These are phyloP conservation scores for Cornus controversa DNA, from an alignment of 148 eudicot species.

Conservation along the genomic window DNA sequence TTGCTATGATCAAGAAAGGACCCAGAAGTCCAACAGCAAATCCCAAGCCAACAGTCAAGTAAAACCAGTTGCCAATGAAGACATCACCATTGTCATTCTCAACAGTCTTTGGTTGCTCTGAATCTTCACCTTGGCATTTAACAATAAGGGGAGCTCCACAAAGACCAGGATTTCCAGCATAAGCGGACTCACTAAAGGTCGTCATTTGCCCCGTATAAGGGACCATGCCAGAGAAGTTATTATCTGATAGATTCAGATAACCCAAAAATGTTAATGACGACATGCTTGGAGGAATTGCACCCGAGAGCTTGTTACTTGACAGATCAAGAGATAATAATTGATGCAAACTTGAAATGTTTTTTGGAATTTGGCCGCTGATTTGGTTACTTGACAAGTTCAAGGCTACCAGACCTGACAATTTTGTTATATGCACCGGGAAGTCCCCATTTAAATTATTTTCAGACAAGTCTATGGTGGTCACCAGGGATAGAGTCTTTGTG, in stretches of 20 bases:
- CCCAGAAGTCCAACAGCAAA: slow-evolving; percentile 30
- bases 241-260: slow-evolving; percentile 43
- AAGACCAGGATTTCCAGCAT: slow-evolving; percentile 39
- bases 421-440: slow-evolving; percentile 35
- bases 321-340: slow-evolving; percentile 40
- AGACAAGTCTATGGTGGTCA: slow-evolving; percentile 49
- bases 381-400: slow-evolving; percentile 48
- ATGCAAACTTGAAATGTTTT: slow-evolving; percentile 24
- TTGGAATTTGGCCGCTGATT: slow-evolving; percentile 41
- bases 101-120: background rate
- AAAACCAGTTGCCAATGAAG: slow-evolving; percentile 24
- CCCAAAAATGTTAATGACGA: slow-evolving; percentile 29
- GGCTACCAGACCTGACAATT: slow-evolving; percentile 24
- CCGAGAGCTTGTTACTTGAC: slow-evolving; percentile 41
- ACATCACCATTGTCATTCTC: background rate
- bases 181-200: slow-evolving; percentile 27
- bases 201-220: slow-evolving; percentile 45
- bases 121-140: slow-evolving; percentile 8
- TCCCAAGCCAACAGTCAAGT: slow-evolving; percentile 31
- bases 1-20: slow-evolving; percentile 19
- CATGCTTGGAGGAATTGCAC: slow-evolving; percentile 49
- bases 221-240: slow-evolving; percentile 40
- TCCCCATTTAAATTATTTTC: slow-evolving; percentile 33
- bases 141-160: slow-evolving; percentile 45
- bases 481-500: slow-evolving; percentile 33